Base-by-base conservation (phyloP, 2,329 filamentous ascomycete genomes). In the Stenocarpella maydis region DNA sequence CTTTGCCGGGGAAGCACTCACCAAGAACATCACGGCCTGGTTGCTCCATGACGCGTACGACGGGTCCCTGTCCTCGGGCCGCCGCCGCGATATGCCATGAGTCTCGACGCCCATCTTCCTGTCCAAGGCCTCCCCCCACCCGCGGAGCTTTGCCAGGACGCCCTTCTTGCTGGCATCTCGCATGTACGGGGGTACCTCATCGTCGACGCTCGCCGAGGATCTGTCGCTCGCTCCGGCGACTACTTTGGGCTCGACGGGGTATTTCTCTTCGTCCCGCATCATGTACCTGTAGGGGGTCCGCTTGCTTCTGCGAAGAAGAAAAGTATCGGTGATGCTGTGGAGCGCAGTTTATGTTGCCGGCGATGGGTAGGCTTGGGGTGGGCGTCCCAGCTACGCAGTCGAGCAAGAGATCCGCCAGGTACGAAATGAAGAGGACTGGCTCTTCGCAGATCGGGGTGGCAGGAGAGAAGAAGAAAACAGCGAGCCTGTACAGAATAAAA, bases 61-160 rank as follows among this genome's bases (percentile, higher is more conserved):
- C 1, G 80, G 80, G 41, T 80, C 76, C 34, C 77, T 76, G 50
- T 84, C 80, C 74, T 84, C 81, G 41, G 84, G 80, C 7, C 78
- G 78, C 71, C 84, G 83, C 67, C 85, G 81, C 12, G 77, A 76
- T 54, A 85, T 80, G 52, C 82, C 83, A 60, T 84, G 77, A 2
- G 83, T 80, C 75, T 87, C 85, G 68, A 86, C 78, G 21, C 85
- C 85, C 49, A 87, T 74, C 72, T 80, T 82, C 53, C 74, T 74
- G 74, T 86, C 85, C 74, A 86, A 75, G 14, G 78, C 75, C 17
- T 76, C 76, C 69, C 86, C 85, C 67, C 81, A 79, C 55, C 76
- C 73, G 58, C 82, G 82, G n/a, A 84, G 72, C 34, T 70, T 77
- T 28, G 73, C 78, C 43, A 84, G 74, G 55, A 82, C 71, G 12